These are phyloP conservation scores for Eutypa lata DNA, from an alignment of 2,329 filamentous ascomycete genomes.

Conservation along the genomic window DNA sequence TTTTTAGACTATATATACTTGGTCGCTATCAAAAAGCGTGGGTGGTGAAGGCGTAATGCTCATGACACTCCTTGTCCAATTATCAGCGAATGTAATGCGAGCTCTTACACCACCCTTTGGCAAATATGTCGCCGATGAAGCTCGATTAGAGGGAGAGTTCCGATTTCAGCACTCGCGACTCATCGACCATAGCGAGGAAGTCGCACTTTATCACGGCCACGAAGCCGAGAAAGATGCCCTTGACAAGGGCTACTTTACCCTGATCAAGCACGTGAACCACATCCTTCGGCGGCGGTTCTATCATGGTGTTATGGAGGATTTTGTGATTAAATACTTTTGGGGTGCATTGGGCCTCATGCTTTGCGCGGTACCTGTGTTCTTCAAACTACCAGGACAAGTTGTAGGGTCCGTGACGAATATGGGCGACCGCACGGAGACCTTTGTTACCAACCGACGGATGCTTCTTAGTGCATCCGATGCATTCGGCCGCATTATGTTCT, in stretches of 20 bases:
- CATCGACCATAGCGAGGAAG: conserved; percentile 94
- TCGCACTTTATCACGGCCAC: conserved; percentile 88
- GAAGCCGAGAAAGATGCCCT: conserved; percentile 93
- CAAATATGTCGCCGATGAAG: conserved; percentile 96
- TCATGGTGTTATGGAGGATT: conserved; percentile 99
- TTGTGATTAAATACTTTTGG: conserved; percentile 99
- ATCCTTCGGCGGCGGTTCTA: conserved; percentile 88
- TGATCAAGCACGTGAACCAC: conserved; percentile 98
- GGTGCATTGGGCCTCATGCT: conserved; percentile 86
- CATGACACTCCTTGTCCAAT: conserved; percentile 90
- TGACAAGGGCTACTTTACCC: conserved; percentile 97
- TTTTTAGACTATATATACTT: conserved; percentile 78
- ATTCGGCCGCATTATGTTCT: conserved; percentile 95
- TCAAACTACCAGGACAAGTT: conserved; percentile 76
- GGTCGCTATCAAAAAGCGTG: conserved; percentile 89
- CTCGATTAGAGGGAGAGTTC: conserved; percentile 91
- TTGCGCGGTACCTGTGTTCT: conserved; percentile 93
- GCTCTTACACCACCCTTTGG: conserved; percentile 93
- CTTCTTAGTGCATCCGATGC: conserved; percentile 91
- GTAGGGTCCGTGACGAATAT: conserved; percentile 52
- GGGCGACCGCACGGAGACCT: conserved; percentile 71
- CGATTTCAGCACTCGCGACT: conserved; percentile 90
- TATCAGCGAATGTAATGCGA: conserved; percentile 91
- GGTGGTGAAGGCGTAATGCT: conserved; percentile 93
- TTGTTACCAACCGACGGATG: conserved; percentile 92